Evolutionary conservation across 2,329 filamentous ascomycete genomes (phyloP), one percentile per base, ranked within the genome.

Genomic region (Alternaria ethzedia): DNA sequence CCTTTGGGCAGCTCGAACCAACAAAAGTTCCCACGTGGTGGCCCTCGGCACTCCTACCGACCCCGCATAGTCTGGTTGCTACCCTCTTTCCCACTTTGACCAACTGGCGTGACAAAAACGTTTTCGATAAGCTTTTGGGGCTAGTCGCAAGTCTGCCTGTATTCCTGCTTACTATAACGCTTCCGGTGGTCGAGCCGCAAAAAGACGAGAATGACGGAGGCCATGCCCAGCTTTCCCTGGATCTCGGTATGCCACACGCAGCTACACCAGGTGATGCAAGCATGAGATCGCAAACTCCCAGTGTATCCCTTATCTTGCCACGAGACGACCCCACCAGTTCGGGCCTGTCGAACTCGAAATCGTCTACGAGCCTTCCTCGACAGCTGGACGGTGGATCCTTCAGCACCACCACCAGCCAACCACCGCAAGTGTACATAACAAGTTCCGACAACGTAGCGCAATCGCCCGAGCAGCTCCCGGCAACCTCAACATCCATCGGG

Each of bases 51-150:
- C 69, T 92, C 20, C 81, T 97, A 5, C 92, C 94, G 4, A 83
- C 91, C 11, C 93, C 93, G 3, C 86, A 91, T 60, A 82, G 91
- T 8, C 83, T 98, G 13, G 79, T 89, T 15, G 86, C 88, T 15
- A 94, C 92, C 0, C 81, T 99, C 0, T 97, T 98, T 70, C 96
- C 96, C 1, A 97, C 95, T 0, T 81, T 99, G 28, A 90, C 89
- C 67, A 89, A 87, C 25, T 99, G 95, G 93, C 83, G 81, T 46
- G 88, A 91, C 26, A 98, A 97, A 80, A 89, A 84, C n/a, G 79
- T 91, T n/a, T 93, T 90, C 89, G 94, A 95, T 72, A 94, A 92
- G 74, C 82, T 94, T 47, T 82, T 97, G 51, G 95, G 93, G 45
- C 73, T 96, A 11, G 86, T 96, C 41, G 94, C 94, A 8, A 90